phyloP scores from a whole-genome alignment of 148 eudicot species.

The Amaranthus cruentus region DNA sequence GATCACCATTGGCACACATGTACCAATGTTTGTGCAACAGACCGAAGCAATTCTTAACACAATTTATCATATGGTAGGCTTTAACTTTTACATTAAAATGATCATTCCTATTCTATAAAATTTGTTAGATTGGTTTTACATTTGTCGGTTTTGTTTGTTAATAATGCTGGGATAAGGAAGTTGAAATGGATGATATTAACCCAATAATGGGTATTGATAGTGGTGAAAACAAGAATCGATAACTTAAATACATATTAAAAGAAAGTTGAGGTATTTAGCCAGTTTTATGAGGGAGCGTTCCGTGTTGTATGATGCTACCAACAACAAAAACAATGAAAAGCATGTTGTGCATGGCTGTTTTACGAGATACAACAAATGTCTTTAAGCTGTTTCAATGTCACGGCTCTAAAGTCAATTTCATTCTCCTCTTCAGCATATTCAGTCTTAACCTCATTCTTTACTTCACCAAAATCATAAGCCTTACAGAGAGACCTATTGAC shows the following conservation, averaged over 20 bases:
- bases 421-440: constrained; percentile 22
- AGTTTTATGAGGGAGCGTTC: background rate
- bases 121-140: constrained; percentile 1
- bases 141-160: constrained; percentile 1
- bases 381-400: constrained; percentile 53
- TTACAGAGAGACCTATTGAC: constrained; percentile 28
- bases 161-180: constrained; percentile 41
- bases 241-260: constrained; percentile 65
- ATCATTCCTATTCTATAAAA: background rate
- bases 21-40: constrained; percentile 75
- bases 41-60: constrained; percentile 65
- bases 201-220: constrained; percentile 50
- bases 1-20: constrained; percentile 31
- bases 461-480: constrained; percentile 18
- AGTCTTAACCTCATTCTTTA: constrained; percentile 25
- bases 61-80: constrained; percentile 61
- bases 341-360: constrained; percentile 6
- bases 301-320: too few relatives aligned
- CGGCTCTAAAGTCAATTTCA: constrained; percentile 29
- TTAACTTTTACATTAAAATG: background rate
- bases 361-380: constrained; percentile 41
- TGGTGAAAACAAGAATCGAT: constrained; percentile 52
- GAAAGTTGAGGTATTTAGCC: constrained; percentile 54
- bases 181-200: constrained; percentile 72
- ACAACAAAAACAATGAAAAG: too few relatives aligned